Conservation (phyloP, 495 filamentous ascomycete species). For the Xylaria flabelliformis region DNA sequence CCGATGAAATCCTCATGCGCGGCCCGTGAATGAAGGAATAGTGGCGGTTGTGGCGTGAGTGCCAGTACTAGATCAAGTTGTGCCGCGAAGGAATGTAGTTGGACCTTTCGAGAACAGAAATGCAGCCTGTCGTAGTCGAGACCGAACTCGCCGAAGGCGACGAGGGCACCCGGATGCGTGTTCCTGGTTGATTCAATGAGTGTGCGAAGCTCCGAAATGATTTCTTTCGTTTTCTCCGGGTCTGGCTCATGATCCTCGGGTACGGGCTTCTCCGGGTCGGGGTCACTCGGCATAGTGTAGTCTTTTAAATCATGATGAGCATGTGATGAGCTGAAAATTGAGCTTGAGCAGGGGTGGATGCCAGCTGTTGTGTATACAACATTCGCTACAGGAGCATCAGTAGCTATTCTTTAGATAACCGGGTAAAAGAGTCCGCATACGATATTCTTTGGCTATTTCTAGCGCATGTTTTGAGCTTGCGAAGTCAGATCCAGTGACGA, state of each 20-base stretch:
- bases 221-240: constrained; percentile 40
- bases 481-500: constrained; percentile 92
- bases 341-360: constrained; percentile 85
- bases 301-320: constrained; percentile 48
- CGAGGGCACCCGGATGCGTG: constrained; percentile 55
- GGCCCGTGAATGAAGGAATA: constrained; percentile 90
- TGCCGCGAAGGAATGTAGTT: constrained; percentile 81
- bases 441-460: constrained; percentile 72
- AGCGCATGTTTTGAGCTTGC: constrained; percentile 77
- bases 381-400: constrained; percentile 57
- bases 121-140: constrained; percentile 93
- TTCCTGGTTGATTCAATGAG: constrained; percentile 55
- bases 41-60: constrained; percentile 75
- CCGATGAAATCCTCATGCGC: constrained; percentile 81
- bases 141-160: constrained; percentile 94
- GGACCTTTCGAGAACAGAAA: constrained; percentile 74
- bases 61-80: constrained; percentile 74
- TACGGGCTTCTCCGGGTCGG: constrained; percentile 47
- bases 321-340: constrained; percentile 68
- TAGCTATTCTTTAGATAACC: background rate
- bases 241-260: constrained; percentile 50
- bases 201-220: constrained; percentile 65
- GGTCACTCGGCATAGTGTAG: constrained; percentile 53
- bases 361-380: constrained; percentile 88
- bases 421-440: constrained; percentile 52